Conservation (phyloP, 352 stramenopile species). For the Phytophthora cryptogea region DNA sequence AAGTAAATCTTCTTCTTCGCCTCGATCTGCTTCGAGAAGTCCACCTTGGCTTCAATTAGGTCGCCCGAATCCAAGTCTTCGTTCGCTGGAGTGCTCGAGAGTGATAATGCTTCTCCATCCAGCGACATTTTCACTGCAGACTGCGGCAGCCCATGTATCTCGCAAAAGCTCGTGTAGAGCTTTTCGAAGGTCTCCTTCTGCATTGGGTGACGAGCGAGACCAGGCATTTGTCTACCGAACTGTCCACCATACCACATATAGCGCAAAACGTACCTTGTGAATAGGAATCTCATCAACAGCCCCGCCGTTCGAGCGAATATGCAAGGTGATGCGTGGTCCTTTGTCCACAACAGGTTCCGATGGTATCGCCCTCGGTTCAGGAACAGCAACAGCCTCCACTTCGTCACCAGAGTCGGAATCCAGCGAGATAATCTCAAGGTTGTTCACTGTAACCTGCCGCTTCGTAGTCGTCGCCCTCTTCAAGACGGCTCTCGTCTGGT, state of each 20-base stretch:
- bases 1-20: constrained; percentile 60
- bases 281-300: constrained; percentile 60
- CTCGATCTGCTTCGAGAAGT: constrained; percentile 59
- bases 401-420: constrained; percentile 63
- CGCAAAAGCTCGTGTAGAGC: constrained; percentile 69
- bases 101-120: constrained; percentile 49
- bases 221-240: background rate
- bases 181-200: constrained; percentile 70
- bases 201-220: background rate
- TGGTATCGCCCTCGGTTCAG: constrained; percentile 5
- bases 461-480: constrained; percentile 35
- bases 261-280: constrained; percentile 42
- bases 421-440: constrained; percentile 53
- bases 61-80: constrained; percentile 62
- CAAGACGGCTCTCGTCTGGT: constrained; percentile 66
- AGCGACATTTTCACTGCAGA: constrained; percentile 65
- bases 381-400: background rate
- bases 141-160: constrained; percentile 60
- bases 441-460: constrained; percentile 26
- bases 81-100: constrained; percentile 30
- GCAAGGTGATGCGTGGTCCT: constrained; percentile 55
- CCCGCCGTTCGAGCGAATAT: constrained; percentile 64
- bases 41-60: constrained; percentile 75
- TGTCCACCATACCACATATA: background rate
- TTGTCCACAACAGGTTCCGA: constrained; percentile 33